These are phyloP conservation scores for Tetrahymena elliotti DNA, from an alignment of 73 alveolate species.

Conservation along the genomic window DNA sequence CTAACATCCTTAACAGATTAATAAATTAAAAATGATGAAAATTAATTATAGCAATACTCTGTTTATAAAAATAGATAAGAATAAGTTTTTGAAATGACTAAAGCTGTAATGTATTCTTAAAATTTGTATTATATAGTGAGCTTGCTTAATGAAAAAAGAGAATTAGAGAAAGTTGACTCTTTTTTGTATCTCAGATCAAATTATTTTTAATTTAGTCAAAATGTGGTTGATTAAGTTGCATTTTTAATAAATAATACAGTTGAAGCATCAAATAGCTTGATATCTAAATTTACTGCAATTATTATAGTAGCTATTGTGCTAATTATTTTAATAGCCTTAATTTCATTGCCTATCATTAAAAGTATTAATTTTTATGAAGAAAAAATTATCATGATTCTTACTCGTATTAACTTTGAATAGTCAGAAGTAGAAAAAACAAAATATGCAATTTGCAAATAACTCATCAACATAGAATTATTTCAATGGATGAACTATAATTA, in stretches of 20 bases:
- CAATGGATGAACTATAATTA: background rate
- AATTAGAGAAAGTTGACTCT: background rate
- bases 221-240: background rate
- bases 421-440: background rate
- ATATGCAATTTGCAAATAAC: background rate
- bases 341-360: background rate
- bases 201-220: background rate
- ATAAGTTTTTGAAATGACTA: background rate
- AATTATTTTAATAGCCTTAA: background rate
- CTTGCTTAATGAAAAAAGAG: background rate
- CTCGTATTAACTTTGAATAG: background rate
- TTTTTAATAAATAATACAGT: background rate
- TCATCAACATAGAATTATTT: background rate
- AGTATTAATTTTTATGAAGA: background rate
- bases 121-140: background rate
- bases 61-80: background rate
- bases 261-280: background rate
- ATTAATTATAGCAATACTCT: background rate
- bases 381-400: background rate
- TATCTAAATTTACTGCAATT: background rate
- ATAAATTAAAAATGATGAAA: background rate
- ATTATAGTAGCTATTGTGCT: background rate
- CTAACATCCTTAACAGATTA: background rate
- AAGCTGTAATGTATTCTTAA: background rate
- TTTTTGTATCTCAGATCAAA: background rate